Evolutionary conservation across 192 early-diverging fungal species (phyloP).

Genomic region (Entophlyctis luteolus): DNA sequence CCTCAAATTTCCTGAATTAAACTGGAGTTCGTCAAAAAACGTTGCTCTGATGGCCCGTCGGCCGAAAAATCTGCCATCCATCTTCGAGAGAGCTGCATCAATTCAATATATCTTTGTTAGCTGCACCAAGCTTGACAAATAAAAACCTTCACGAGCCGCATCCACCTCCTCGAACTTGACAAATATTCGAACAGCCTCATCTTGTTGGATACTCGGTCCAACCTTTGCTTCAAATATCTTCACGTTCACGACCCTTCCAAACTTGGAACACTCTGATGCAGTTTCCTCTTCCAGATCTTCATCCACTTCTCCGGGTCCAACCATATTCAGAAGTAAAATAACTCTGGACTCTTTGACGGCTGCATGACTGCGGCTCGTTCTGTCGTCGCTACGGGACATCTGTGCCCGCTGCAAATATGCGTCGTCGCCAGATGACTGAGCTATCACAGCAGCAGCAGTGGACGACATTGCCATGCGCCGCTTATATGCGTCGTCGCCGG

Average conservation of each 20-base stretch:
- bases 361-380: slow-evolving; percentile 33
- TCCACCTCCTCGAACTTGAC: slow-evolving; percentile 58
- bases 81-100: slow-evolving; percentile 24
- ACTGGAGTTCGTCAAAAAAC: slow-evolving; percentile 59
- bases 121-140: not conserved
- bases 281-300: slow-evolving; percentile 70
- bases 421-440: not conserved
- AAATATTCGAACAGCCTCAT: slow-evolving; percentile 77
- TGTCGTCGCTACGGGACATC: not conserved
- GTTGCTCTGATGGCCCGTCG: slow-evolving; percentile 60
- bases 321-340: slow-evolving; percentile 71
- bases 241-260: slow-evolving; percentile 66
- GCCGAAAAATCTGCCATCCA: slow-evolving; percentile 76
- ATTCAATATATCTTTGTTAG: not conserved
- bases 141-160: slow-evolving; percentile 45
- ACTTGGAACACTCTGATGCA: slow-evolving; percentile 73
- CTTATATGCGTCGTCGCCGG: slow-evolving; percentile 69
- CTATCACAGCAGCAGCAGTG: not conserved
- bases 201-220: slow-evolving; percentile 33
- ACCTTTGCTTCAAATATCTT: slow-evolving; percentile 60
- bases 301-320: slow-evolving; percentile 74
- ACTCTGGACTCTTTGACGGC: slow-evolving; percentile 3
- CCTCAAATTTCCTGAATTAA: slow-evolving; percentile 35
- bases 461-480: slow-evolving; percentile 51
- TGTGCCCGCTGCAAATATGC: not conserved